Base-by-base conservation (phyloP, 768 basidiomycete genomes). In the Termitomyces sp. region DNA sequence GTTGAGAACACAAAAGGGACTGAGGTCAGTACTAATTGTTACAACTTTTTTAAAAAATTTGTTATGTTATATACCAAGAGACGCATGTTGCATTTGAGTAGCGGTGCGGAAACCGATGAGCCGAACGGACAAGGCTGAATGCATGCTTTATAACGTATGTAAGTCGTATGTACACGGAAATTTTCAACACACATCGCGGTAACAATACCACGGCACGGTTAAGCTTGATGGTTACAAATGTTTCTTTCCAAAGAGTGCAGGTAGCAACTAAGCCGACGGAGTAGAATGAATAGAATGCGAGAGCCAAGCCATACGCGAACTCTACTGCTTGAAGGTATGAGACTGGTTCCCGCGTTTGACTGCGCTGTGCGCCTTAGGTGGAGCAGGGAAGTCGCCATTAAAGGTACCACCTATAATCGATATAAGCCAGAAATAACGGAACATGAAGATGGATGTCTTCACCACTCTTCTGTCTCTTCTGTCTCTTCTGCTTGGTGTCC, bases 311-410 rank as follows among this genome's bases (percentile, higher is more conserved):
- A 13, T 14, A 44, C 12, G 12, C n/a, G 40, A 33, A 45, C 26
- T 53, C 36, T 63, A 63, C 65, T 78, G 78, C 73, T 78, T 85
- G 75, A 88, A 89, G 20, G 86, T 87, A 72, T 77, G 74, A 40
- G 87, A 86, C 72, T 82, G 81, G 68, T 90, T 89, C 47, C 88
- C 88, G 58, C 81, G 79, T 69, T 80, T 87, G 53, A 86, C 64
- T 60, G 88, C 85, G 60, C 82, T 82, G 57, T 83, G 75, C 33
- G 85, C 85, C 65, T 79, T 82, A 0, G 86, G 88, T 22, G 85
- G 82, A 22, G 81, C 81, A 58, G 80, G 83, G 75, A 89, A 87
- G 65, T 84, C 75, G 22, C 83, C 82, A 58, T 80, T 79, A 47
- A 74, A 75, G 30, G 60, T 64, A 44, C 75, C 79, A 58, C 74